Evolutionary conservation across 345 rosid species (phyloP), one percentile per base, ranked within the genome.

Genomic region (Populus nigra): DNA sequence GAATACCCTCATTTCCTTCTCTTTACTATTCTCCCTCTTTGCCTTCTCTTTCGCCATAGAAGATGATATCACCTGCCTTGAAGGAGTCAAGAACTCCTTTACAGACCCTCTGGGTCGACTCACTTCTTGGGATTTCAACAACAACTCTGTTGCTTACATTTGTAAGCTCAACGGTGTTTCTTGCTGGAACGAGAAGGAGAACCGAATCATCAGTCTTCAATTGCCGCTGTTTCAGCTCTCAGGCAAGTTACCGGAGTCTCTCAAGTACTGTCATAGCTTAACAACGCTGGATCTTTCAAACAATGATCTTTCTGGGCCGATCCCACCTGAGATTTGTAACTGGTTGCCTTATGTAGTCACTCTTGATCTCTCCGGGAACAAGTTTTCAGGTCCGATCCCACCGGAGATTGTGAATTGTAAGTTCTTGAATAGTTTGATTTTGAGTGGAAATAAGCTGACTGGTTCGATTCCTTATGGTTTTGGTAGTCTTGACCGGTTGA

Each of bases 161-260:
- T 94, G 98, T 87, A 85, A 69, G 25, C 89, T 93, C 80, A 89
- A 82, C 5, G 98, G 98, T 10, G 97, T 94, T 65, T 45, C 95
- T n/a, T 94, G 97, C 73, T 94, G 98, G 99, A 95, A 95, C 78
- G 90, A 85, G 45, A 88, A 74, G 10, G 97, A 93, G 76, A 91
- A 91, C 72, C 87, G 98, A 68, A 80, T 95, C 8, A 67, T 90
- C 69, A 69, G 66, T 62, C 83, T 95, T 9, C 86, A 91, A 79
- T 88, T 95, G 27, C 65, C 82, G 2, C 91, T 79, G 11, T 91
- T 92, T 94, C 72, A 76, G 29, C 86, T 95, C 47, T 81, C 92
- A 11, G 98, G 99, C 43, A 59, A 57, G 73, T 95, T 65, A 59
- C 97, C 97, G 4, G 87, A 86, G 13, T 82, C 96, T 31, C 83